These are phyloP conservation scores for Clavispora carvajalis DNA, from an alignment of 805 yeast species.

Conservation along the genomic window DNA sequence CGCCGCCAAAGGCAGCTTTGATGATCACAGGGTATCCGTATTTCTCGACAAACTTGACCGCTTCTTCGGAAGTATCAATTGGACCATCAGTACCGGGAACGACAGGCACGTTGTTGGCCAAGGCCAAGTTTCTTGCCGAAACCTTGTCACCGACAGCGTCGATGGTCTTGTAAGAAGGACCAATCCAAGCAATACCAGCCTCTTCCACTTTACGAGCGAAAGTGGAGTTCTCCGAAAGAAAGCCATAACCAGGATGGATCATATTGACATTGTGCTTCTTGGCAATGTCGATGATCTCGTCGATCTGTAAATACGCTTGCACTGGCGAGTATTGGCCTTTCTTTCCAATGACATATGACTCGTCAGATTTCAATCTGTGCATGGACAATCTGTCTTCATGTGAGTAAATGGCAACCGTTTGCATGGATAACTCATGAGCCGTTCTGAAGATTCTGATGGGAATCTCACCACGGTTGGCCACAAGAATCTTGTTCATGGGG, in stretches of 20 bases:
- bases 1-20: constrained; percentile 99
- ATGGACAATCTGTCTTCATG: constrained; percentile 92
- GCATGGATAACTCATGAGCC: constrained; percentile 96
- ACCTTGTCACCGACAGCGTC: constrained; percentile 97
- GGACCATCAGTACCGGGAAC: constrained; percentile 99
- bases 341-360: constrained; percentile 85
- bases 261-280: constrained; percentile 31
- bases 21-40: constrained; percentile 95
- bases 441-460: constrained; percentile 90
- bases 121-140: constrained; percentile 85
- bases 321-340: constrained; percentile 91
- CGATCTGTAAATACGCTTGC: constrained; percentile 91
- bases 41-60: constrained; percentile 68
- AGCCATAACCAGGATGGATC: constrained; percentile 47
- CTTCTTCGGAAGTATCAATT: constrained; percentile 73
- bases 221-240: constrained; percentile 85
- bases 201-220: constrained; percentile 89
- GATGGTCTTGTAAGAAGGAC: constrained; percentile 83
- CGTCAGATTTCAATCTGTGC: constrained; percentile 94
- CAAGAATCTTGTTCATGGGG: constrained; percentile 57
- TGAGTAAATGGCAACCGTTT: constrained; percentile 93
- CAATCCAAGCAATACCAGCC: constrained; percentile 92
- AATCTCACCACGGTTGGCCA: constrained; percentile 82
- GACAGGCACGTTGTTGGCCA: constrained; percentile 75
- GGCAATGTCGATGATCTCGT: constrained; percentile 84